Conservation (phyloP, 2,329 filamentous ascomycete genomes). For the Gliomastix tumulicola region DNA sequence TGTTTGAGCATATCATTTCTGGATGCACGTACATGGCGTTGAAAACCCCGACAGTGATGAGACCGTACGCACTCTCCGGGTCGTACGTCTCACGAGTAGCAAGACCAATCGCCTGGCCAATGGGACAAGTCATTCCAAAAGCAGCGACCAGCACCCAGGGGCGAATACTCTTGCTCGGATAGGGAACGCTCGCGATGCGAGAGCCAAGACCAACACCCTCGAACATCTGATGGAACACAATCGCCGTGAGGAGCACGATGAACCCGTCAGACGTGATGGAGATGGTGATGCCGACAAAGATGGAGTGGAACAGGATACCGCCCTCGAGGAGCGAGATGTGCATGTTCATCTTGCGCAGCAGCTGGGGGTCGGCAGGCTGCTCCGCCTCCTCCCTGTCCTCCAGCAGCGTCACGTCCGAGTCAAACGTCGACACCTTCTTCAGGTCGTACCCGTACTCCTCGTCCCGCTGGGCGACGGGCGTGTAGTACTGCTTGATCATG, state of each 20-base stretch:
- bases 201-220: constrained; percentile 60
- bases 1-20: neutral
- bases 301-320: constrained; percentile 72
- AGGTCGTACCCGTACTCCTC: constrained; percentile 21
- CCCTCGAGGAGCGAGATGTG: constrained; percentile 72
- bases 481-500: constrained; percentile 32
- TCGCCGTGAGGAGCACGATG: constrained; percentile 59
- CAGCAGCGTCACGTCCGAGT: too few species aligned
- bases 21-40: constrained; percentile 50
- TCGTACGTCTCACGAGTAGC: constrained; percentile 50
- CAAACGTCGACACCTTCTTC: too few species aligned
- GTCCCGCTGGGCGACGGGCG: too few species aligned
- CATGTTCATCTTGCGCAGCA: constrained; percentile 57
- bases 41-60: constrained; percentile 58
- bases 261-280: constrained; percentile 61
- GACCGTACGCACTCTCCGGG: constrained; percentile 54
- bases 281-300: constrained; percentile 69
- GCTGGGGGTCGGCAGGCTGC: constrained; percentile 31
- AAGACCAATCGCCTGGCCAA: constrained; percentile 59
- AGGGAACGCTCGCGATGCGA: constrained; percentile 61
- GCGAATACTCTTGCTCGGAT: constrained; percentile 45
- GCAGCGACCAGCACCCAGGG: constrained; percentile 57
- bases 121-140: constrained; percentile 57
- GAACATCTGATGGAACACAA: constrained; percentile 67
- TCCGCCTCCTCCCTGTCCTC: constrained; percentile 34